Percentiles rank a stretch among this genome's conserved stretches.
phyloP scores from a whole-genome alignment of 441 rosid genomes.

The Mallotus repandus region DNA sequence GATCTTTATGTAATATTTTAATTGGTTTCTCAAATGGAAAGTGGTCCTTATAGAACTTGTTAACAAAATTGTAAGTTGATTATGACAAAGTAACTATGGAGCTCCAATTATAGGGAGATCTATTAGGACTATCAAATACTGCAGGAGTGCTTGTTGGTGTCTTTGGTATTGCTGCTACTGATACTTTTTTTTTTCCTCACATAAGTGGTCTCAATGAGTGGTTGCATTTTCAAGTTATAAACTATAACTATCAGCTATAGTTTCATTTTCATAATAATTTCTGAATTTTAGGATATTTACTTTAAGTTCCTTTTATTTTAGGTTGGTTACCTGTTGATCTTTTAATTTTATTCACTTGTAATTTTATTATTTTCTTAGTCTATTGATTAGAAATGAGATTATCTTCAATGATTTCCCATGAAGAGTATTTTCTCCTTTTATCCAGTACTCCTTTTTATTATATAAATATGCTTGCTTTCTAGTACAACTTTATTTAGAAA shows the following conservation, averaged over 20 bases:
- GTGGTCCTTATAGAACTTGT: not conserved
- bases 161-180: constrained; percentile 96
- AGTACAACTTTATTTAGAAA: no score
- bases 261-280: constrained; percentile 3
- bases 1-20: not conserved
- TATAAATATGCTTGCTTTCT: no score
- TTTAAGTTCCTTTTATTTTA: constrained; percentile 27
- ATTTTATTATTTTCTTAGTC: no score
- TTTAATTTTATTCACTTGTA: no score
- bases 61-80: constrained; percentile 7
- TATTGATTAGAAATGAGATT: no score
- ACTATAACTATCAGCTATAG: not conserved
- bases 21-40: not conserved
- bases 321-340: constrained; percentile 72
- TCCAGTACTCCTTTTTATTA: no score
- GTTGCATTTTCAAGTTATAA: constrained; percentile 1
- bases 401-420: no score
- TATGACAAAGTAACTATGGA: constrained; percentile 17
- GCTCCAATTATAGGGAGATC: constrained; percentile 72
- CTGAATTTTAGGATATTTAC: constrained; percentile 15
- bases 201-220: not conserved
- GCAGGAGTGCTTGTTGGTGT: constrained; percentile 99
- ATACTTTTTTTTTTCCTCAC: not conserved
- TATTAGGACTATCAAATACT: constrained; percentile 91
- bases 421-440: no score